These are phyloP conservation scores for Sarcomyxa edulis DNA, from an alignment of 768 basidiomycete genomes.

Conservation along the genomic window DNA sequence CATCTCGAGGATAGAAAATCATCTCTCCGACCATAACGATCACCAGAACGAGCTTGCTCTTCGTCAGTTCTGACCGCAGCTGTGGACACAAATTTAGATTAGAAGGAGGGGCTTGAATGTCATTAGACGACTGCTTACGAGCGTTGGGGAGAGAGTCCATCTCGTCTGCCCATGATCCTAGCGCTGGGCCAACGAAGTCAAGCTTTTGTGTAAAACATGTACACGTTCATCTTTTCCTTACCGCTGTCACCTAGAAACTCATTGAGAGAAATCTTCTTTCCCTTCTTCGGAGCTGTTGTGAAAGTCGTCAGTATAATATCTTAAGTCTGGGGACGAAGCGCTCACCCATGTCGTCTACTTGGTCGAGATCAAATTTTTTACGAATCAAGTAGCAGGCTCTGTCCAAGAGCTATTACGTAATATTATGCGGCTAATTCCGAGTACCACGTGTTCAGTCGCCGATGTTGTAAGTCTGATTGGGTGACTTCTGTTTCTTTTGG, in stretches of 20 bases:
- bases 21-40: conserved; percentile 54
- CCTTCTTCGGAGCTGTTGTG: conserved; percentile 76
- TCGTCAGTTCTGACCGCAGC: conserved; percentile 71
- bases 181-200: conserved; percentile 37
- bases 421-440: too few species aligned
- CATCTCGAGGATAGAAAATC: conserved; percentile 61
- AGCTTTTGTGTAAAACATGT: conserved; percentile 10
- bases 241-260: conserved; percentile 88
- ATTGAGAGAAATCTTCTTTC: conserved; percentile 88
- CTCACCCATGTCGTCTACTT: conserved; percentile 18
- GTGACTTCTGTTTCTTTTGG: neutral
- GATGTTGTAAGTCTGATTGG: neutral
- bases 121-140: conserved; percentile 53
- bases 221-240: conserved; percentile 33
- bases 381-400: neutral
- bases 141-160: conserved; percentile 92
- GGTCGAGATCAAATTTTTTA: neutral
- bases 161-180: conserved; percentile 98
- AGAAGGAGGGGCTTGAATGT: conserved; percentile 1
- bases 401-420: conserved; percentile 3
- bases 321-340: neutral
- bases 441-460: neutral
- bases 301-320: conserved; percentile 1
- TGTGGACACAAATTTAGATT: conserved; percentile 22
- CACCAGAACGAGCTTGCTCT: conserved; percentile 46